Conservation (phyloP, 805 yeast species). For the Candida incommunis region DNA sequence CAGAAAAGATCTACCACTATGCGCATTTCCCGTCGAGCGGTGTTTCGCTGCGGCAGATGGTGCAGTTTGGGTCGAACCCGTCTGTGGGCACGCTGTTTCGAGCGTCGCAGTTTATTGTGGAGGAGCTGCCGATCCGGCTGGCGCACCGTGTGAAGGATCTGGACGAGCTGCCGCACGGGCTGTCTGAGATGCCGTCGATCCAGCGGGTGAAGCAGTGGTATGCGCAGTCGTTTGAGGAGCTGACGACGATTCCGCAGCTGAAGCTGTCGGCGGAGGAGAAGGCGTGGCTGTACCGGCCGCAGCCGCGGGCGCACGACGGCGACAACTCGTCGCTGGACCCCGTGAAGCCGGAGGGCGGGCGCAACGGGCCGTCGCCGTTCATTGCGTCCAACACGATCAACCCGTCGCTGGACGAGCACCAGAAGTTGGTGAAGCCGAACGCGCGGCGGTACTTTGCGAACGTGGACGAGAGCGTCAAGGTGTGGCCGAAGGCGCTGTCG, state of each 20-base stretch:
- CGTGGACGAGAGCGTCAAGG: constrained; percentile 36
- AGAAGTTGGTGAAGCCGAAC: constrained; percentile 4
- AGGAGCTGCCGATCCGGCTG: constrained; percentile 74
- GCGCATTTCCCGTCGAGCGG: constrained; percentile 73
- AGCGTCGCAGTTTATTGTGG: constrained; percentile 73
- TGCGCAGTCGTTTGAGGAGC: constrained; percentile 72
- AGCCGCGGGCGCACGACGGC: constrained; percentile 5
- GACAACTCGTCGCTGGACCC: not conserved
- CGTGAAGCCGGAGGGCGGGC: not conserved
- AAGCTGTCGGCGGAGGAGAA: constrained; percentile 27
- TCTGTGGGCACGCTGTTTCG: constrained; percentile 64
- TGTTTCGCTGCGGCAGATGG: constrained; percentile 77
- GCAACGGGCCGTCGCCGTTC: not conserved
- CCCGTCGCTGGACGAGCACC: constrained; percentile 6
- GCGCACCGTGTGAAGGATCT: constrained; percentile 79
- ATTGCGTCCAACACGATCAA: constrained; percentile 4
- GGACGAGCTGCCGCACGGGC: constrained; percentile 64
- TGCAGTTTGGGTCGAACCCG: constrained; percentile 73
- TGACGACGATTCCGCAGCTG: constrained; percentile 52
- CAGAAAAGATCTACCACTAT: constrained; percentile 44
- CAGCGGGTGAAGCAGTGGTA: constrained; percentile 75
- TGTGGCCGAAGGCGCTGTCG: constrained; percentile 63
- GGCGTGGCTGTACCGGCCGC: constrained; percentile 15
- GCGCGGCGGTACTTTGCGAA: constrained; percentile 33
- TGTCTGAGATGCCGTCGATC: constrained; percentile 61